phyloP scores from a whole-genome alignment of 1,284 basidiomycete species.

The Peniophora sp. region DNA sequence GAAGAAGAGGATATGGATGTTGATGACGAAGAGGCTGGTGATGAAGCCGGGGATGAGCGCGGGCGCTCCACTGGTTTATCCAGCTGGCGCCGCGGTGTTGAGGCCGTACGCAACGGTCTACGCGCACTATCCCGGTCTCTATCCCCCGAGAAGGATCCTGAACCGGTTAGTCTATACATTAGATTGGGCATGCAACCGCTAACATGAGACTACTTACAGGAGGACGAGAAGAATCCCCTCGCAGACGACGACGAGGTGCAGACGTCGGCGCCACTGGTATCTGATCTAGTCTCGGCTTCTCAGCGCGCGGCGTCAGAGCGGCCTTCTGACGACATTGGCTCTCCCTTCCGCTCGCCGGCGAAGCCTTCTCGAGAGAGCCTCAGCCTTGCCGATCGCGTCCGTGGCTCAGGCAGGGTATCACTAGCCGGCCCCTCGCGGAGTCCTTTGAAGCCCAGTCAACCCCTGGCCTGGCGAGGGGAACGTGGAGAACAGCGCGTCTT shows the following conservation, averaged over 20 bases:
- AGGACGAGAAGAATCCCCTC: background rate
- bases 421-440: slow-evolving; percentile 12
- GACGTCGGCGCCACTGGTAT: slow-evolving; percentile 2
- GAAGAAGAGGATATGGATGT: slow-evolving; percentile 16
- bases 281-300: slow-evolving; percentile 9
- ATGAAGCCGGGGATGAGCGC: slow-evolving; percentile 18
- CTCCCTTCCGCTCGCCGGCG: slow-evolving; percentile 53
- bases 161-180: slow-evolving; percentile 9
- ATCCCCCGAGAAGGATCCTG: slow-evolving; percentile 14
- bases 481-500: slow-evolving; percentile 15
- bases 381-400: slow-evolving; percentile 11
- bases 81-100: slow-evolving; percentile 27
- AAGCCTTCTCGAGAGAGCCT: slow-evolving; percentile 19
- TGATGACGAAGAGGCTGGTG: slow-evolving; percentile 21
- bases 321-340: slow-evolving; percentile 8
- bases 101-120: slow-evolving; percentile 24
- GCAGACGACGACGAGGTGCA: background rate
- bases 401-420: slow-evolving; percentile 19
- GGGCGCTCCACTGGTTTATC: slow-evolving; percentile 27
- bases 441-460: slow-evolving; percentile 17
- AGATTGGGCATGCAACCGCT: slow-evolving; percentile 7
- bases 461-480: slow-evolving; percentile 50
- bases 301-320: slow-evolving; percentile 7
- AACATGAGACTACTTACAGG: slow-evolving; percentile 1
- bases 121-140: slow-evolving; percentile 21